Evolutionary conservation across 2,329 filamentous ascomycete genomes (phyloP), one percentile per base, ranked within the genome.

Genomic region (Ascochyta clinopodiicola): DNA sequence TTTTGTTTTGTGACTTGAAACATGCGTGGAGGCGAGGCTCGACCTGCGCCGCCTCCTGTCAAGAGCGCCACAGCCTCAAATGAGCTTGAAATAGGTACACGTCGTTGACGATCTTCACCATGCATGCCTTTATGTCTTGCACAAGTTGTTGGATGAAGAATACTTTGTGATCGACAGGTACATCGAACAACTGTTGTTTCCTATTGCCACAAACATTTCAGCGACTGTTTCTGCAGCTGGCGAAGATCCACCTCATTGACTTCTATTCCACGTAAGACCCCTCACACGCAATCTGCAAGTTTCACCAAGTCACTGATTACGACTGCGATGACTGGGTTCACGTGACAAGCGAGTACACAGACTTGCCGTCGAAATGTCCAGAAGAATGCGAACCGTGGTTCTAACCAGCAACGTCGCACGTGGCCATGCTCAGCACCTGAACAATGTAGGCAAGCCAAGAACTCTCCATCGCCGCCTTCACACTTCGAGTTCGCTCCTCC

Each of bases 1-100:
- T 51, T 51, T 32, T 43, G 46, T 56, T 46, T 47, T 46, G 36
- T 34, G 24, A 46, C 42, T 50, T 29, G 52, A 42, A 36, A 50
- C 52, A 46, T 24, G 29, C 31, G 36, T 25, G 40, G 39, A 32
- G 34, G 27, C 44, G 9, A 24, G 44, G 38, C 27, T 38, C 38
- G n/a, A 35, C 34, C 44, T 55, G 51, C 52, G 45, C 52, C 45
- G 45, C 40, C 17, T 55, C 46, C 42, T 46, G 46, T 51, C 46
- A 47, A 44, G 31, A 38, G 17, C 47, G 43, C 52, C 52, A 56
- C 52, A 46, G 31, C 42, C 42, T 42, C 42, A 32, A 19, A 24
- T 22, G 34, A 29, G 15, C 42, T 43, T 15, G 46, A 24, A 32
- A 46, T 31, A 46, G 21, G 17, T 17, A 17, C 17, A 24, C 27